Evolutionary conservation across 129 eudicot genomes (phyloP).

Genomic region (Daucus carota): DNA sequence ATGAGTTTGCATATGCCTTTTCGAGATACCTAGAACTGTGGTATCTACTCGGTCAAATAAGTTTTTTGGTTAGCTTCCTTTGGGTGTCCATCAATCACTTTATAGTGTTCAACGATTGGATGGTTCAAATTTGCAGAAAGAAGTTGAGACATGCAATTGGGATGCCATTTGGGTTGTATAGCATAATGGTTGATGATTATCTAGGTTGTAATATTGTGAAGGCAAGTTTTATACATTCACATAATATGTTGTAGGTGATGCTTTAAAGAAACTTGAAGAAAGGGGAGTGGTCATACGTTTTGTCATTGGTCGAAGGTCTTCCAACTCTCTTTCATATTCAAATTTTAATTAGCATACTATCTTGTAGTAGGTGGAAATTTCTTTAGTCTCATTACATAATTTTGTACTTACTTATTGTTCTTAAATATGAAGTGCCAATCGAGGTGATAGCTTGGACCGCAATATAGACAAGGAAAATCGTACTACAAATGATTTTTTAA

Average conservation of each 20-base stretch:
- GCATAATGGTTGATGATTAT: background rate
- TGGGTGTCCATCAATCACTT: background rate
- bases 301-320: conserved; percentile 91
- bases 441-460: conserved; percentile 99
- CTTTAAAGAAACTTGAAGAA: conserved; percentile 79
- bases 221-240: background rate
- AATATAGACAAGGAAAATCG: conserved; percentile 79
- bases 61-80: background rate
- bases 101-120: background rate
- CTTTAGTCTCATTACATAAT: background rate
- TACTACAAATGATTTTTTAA: conserved; percentile 71
- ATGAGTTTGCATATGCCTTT: background rate
- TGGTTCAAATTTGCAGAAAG: background rate
- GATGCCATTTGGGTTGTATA: background rate
- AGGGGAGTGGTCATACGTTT: conserved; percentile 82
- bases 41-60: background rate
- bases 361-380: background rate
- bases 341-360: background rate
- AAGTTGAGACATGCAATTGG: background rate
- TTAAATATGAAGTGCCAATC: conserved; percentile 66
- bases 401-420: background rate
- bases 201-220: background rate
- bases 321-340: background rate
- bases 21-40: background rate
- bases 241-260: conserved; percentile 45